Evolutionary conservation across 495 filamentous ascomycete genomes (phyloP).

Genomic region (Aspergillus saccharolyticus): DNA sequence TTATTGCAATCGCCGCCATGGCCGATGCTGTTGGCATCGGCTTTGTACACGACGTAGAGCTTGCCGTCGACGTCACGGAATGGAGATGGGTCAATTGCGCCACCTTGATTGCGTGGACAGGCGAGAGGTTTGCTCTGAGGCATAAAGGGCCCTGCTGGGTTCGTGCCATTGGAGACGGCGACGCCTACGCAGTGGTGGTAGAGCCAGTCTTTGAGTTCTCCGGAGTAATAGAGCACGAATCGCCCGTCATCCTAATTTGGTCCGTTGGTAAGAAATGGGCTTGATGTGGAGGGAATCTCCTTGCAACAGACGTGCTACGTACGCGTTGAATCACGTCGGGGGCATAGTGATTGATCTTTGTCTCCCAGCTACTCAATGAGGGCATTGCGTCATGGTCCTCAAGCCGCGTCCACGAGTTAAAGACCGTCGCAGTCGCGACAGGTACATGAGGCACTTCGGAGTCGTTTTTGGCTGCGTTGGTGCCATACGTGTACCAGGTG

Average conservation of each 20-base stretch:
- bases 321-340: conserved; percentile 35
- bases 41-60: conserved; percentile 54
- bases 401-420: conserved; percentile 28
- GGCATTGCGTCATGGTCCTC: conserved; percentile 29
- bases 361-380: conserved; percentile 21
- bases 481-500: conserved; percentile 34
- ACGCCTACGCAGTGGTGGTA: conserved; percentile 50
- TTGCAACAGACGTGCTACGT: conserved; percentile 7
- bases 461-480: conserved; percentile 23
- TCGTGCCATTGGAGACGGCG: conserved; percentile 33
- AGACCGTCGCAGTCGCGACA: conserved; percentile 29
- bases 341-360: conserved; percentile 27
- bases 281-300: background rate
- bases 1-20: conserved; percentile 52
- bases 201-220: conserved; percentile 28
- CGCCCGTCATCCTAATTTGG: conserved; percentile 27
- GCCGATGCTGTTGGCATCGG: conserved; percentile 55
- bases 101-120: conserved; percentile 47
- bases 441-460: conserved; percentile 23
- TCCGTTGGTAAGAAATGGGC: conserved; percentile 5
- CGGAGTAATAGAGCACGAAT: conserved; percentile 56
- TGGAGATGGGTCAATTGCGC: conserved; percentile 53
- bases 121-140: conserved; percentile 35
- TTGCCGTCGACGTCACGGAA: conserved; percentile 47
- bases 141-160: conserved; percentile 46